These are phyloP conservation scores for Stramenopiles sp. DNA, from an alignment of 352 stramenopile species.

Conservation along the genomic window DNA sequence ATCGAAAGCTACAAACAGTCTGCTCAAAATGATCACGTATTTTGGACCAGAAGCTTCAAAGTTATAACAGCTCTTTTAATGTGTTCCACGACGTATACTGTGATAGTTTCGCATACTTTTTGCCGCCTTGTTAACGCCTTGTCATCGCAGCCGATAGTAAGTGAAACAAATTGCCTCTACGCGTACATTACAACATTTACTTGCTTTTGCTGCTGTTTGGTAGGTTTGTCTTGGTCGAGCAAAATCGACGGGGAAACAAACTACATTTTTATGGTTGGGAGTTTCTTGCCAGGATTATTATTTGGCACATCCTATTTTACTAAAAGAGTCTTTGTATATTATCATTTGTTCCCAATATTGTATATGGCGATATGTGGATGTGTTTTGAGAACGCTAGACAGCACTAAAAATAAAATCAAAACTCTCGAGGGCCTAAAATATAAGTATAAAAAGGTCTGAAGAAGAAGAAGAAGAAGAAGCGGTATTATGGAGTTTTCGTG, in stretches of 20 bases:
- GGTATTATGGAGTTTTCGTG: neutral
- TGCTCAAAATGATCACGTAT: neutral
- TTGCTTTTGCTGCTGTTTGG: neutral
- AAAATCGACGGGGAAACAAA: neutral
- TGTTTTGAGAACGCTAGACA: neutral
- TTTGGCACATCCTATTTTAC: neutral
- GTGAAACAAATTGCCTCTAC: neutral
- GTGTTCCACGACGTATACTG: neutral
- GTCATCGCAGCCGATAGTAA: neutral
- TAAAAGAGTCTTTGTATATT: neutral
- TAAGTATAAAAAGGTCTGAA: slow-evolving; percentile 3
- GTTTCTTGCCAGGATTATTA: neutral
- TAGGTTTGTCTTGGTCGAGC: neutral
- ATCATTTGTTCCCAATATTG: neutral
- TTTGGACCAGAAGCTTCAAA: neutral
- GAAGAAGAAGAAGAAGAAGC: neutral
- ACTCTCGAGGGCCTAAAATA: neutral
- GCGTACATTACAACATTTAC: neutral
- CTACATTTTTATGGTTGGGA: neutral
- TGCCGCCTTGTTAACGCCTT: neutral
- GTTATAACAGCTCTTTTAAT: neutral
- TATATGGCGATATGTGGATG: neutral
- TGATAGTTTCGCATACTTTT: neutral
- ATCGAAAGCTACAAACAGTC: neutral
- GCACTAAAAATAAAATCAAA: neutral